Base-by-base conservation (phyloP, 306 rosid genomes). In the Leucaena leucocephala region DNA sequence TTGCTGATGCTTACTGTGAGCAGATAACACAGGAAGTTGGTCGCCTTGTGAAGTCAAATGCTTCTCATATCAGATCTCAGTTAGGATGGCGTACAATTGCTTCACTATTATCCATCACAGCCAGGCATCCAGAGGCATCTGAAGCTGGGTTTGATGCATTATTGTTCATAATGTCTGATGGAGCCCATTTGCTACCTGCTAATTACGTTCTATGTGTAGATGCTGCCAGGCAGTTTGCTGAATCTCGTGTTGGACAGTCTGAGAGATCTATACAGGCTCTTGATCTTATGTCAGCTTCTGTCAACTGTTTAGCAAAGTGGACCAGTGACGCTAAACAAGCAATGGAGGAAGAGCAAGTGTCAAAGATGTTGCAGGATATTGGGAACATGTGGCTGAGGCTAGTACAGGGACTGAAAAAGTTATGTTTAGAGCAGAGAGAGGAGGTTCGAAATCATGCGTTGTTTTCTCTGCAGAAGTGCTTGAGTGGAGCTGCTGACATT, bases 351-450 rank as follows among this genome's bases (percentile, higher is more conserved):
- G 97, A 95, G 80, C 96, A 90, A 79, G 86, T 84, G 54, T 76
- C 54, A 52, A 93, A 86, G 79, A 79, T 90, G 91, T 82, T 84
- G 52, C 89, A 80, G 85, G 95, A 93, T 86, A 90, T 95, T 84
- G 97, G 97, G 68, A 98, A 95, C 42, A 93, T 95, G 99, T 95
- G 99, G 98, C 68, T 95, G 81, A 87, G 96, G 84, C 94, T 95
- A 44, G 84, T 89, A 39, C 97, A 95, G 78, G 99, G 88, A 43
- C 68, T 95, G 52, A 90, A 91, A 76, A 90, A 86, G 80, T 86
- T 91, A 66, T 91, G 99, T 80, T 83, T 90, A 89, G 99, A 95
- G 83, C 98, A 93, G 78, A 95, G 99, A 85, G 98, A 91, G 82
- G 98, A 93, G 78, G 94, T 95, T 34, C 84, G 99, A 80, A 91